phyloP scores from a whole-genome alignment of 140 eudicot species.

The Anethum foeniculum region DNA sequence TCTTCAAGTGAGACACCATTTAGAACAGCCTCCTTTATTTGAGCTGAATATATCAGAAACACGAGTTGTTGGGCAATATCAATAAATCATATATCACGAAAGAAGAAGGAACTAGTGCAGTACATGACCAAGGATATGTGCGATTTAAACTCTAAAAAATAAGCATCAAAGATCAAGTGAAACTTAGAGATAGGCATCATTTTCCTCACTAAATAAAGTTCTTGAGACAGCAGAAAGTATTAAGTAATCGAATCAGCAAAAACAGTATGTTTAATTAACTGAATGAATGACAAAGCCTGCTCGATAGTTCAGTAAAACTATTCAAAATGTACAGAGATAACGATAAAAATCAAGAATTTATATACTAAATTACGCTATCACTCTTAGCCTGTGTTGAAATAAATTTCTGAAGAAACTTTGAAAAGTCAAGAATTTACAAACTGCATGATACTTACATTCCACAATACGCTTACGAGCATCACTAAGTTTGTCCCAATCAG shows the following conservation, averaged over 20 bases:
- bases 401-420: background rate
- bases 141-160: background rate
- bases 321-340: background rate
- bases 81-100: background rate
- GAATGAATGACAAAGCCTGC: background rate
- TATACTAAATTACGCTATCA: background rate
- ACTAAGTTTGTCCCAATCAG: slow-evolving; percentile 63
- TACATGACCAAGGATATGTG: background rate
- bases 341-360: background rate
- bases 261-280: background rate
- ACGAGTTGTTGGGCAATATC: slow-evolving; percentile 6
- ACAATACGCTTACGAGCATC: slow-evolving; percentile 87
- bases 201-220: background rate
- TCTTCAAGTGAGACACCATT: slow-evolving; percentile 92
- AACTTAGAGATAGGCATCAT: background rate
- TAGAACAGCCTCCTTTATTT: slow-evolving; percentile 92
- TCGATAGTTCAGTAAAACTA: background rate
- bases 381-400: background rate
- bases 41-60: slow-evolving; percentile 42
- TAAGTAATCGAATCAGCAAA: background rate
- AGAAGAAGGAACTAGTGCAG: background rate
- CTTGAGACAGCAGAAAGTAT: background rate
- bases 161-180: background rate
- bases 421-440: background rate
- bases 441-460: slow-evolving; percentile 48